A percentile compares a stretch with the other conserved stretches of the same genome.
Conservation (phyloP, 2,329 filamentous ascomycete genomes). For the Fusarium austroafricanum region DNA sequence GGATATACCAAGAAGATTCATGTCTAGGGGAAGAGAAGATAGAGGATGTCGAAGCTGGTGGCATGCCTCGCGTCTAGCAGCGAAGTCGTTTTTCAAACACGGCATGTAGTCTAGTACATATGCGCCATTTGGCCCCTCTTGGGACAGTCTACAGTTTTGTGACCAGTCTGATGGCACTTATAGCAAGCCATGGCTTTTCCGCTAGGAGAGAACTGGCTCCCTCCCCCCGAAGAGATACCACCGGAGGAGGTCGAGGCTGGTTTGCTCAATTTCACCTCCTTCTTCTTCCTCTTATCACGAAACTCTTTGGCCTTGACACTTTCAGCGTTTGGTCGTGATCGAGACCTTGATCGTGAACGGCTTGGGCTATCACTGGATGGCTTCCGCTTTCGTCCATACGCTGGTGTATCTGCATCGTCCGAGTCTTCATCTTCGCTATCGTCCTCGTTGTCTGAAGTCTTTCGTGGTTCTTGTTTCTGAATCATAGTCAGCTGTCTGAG, state of each 20-base stretch:
- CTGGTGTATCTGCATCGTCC: constrained; percentile 40
- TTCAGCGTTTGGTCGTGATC: constrained; percentile 44
- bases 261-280: constrained; percentile 74
- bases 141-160: constrained; percentile 69
- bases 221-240: constrained; percentile 60
- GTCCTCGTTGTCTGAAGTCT: constrained; percentile 36
- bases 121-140: constrained; percentile 28
- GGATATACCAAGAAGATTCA: neutral
- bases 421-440: constrained; percentile 47
- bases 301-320: constrained; percentile 58
- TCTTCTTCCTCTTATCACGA: constrained; percentile 70
- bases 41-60: neutral
- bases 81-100: neutral
- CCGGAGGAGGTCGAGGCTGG: constrained; percentile 64
- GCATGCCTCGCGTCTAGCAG: neutral
- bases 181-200: constrained; percentile 61
- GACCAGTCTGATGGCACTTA: constrained; percentile 70
- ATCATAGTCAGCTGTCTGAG: constrained; percentile 15
- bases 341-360: constrained; percentile 51
- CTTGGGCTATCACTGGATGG: constrained; percentile 43
- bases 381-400: constrained; percentile 45
- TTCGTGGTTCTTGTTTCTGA: constrained; percentile 34
- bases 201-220: constrained; percentile 38
- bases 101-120: neutral
- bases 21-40: neutral